Percentiles rank a stretch among this genome's conserved stretches.
Evolutionary conservation across 805 yeast genomes (phyloP).

Genomic region (Kodamaea sagamina): DNA sequence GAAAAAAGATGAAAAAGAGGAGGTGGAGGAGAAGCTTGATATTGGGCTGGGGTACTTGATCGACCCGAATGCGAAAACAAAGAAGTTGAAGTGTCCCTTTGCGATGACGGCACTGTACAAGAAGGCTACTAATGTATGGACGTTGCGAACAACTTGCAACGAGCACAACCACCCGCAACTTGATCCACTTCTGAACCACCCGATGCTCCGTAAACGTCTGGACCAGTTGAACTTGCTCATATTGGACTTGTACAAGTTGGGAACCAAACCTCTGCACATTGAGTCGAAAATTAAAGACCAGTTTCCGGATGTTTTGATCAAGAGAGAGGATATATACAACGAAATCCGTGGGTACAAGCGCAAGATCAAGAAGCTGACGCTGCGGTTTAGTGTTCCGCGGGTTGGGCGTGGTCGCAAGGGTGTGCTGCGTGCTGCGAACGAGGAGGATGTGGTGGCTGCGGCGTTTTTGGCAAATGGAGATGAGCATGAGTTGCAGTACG

Average conservation of each 20-base stretch:
- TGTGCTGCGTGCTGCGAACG: slow-evolving; percentile 15
- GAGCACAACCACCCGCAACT: slow-evolving; percentile 61
- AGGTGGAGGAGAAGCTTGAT: slow-evolving; percentile 17
- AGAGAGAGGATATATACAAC: slow-evolving; percentile 59
- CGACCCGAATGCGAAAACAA: slow-evolving; percentile 47
- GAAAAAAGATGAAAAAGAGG: slow-evolving; percentile 23
- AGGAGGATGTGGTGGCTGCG: slow-evolving; percentile 17
- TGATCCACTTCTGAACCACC: slow-evolving; percentile 56
- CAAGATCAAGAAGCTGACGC: slow-evolving; percentile 44
- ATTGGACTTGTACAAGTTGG: slow-evolving; percentile 52
- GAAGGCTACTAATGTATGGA: slow-evolving; percentile 52
- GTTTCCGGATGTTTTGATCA: slow-evolving; percentile 54
- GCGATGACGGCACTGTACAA: slow-evolving; percentile 59
- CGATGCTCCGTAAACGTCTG: slow-evolving; percentile 56
- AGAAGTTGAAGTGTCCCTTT: slow-evolving; percentile 57
- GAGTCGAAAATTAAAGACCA: slow-evolving; percentile 53
- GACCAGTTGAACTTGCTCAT: slow-evolving; percentile 54
- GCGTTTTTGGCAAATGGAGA: slow-evolving; percentile 24
- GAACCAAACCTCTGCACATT: slow-evolving; percentile 57
- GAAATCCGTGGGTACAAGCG: slow-evolving; percentile 58
- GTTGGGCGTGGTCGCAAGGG: slow-evolving; percentile 2
- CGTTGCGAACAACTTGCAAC: slow-evolving; percentile 53
- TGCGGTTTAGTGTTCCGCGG: slow-evolving; percentile 21
- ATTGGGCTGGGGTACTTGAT: slow-evolving; percentile 36
- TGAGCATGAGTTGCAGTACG: slow-evolving; percentile 24